Evolutionary conservation across 2,329 filamentous ascomycete species (phyloP).

Genomic region (Hymenoscyphus linearis): DNA sequence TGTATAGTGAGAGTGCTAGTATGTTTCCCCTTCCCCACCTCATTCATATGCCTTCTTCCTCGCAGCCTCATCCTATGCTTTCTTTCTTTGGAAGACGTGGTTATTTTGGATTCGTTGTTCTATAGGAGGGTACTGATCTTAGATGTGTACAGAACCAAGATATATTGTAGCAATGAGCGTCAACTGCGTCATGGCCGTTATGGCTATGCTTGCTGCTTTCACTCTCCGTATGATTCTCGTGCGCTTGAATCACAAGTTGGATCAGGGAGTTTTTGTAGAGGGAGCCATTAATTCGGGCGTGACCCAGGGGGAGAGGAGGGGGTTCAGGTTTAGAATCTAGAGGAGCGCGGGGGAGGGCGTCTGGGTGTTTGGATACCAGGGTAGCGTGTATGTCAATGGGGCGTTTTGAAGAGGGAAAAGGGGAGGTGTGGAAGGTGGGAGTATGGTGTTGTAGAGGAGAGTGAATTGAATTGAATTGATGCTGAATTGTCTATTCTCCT

Average conservation of each 20-base stretch:
- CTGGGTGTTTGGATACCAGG: too few relatives aligned
- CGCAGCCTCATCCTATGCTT: too few relatives aligned
- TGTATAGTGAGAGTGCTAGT: constrained; percentile 50
- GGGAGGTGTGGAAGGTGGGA: too few relatives aligned
- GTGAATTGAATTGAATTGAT: too few relatives aligned
- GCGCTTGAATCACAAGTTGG: constrained; percentile 64
- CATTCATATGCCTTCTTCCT: too few relatives aligned
- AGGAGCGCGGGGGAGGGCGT: background rate
- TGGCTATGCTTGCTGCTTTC: constrained; percentile 60
- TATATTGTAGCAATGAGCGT: constrained; percentile 53
- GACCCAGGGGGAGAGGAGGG: constrained; percentile 51
- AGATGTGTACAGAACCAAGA: constrained; percentile 15
- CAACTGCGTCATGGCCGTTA: constrained; percentile 58
- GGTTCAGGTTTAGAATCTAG: constrained; percentile 62
- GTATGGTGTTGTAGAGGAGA: too few relatives aligned
- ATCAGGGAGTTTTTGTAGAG: constrained; percentile 49
- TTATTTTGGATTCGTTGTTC: background rate
- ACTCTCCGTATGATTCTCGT: constrained; percentile 58
- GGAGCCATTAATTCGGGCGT: constrained; percentile 50
- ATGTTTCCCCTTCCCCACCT: background rate
- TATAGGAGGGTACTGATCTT: background rate
- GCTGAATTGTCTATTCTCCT: too few relatives aligned
- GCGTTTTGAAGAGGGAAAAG: too few relatives aligned
- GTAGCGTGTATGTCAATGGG: too few relatives aligned
- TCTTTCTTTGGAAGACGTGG: background rate